Evolutionary conservation across 108 stramenopile species (phyloP), one percentile per base, ranked within the genome.

Genomic region (Cyclotella sp.): DNA sequence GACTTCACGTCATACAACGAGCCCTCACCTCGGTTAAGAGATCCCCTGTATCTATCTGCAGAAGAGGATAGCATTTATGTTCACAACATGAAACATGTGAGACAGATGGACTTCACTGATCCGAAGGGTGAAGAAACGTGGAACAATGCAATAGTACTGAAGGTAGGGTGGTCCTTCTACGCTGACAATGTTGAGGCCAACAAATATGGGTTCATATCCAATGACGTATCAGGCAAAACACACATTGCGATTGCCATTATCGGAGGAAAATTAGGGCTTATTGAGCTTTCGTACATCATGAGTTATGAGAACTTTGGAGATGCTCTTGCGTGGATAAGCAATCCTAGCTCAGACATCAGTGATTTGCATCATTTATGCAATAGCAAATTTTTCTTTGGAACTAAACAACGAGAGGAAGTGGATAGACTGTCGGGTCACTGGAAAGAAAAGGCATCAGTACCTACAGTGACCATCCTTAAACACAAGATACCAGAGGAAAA

Each of bases 221-320:
- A 78, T 29, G 29, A 45, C 42, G 29, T 21, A n/a, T 8, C 39
- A 7, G 76, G 76, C 11, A 64, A 64, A 60, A 44, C 58, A 39
- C 78, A 79, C 51, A n/a, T 79, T 13, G 54, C 71, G 0, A 27
- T 79, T 22, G 42, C 51, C 15, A 22, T 79, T 19, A 68, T 46
- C 14, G 78, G 71, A 18, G 62, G 69, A 10, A 46, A 67, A 42
- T 40, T 53, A 27, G 78, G 71, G 4, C 9, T 72, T 4, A 41
- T 79, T 18, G 78, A 79, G 47, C n/a, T 79, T 39, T 67, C 71
- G 19, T 79, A 63, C 54, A 71, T 79, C 0, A 68, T 66, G 39
- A 45, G 42, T 2, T 79, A 79, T 51, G 78, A 79, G 67, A 79
- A 72, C 61, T 79, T 79, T 51, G 78, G 78, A 21, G 59, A 41